A percentile compares a stretch with the other conserved stretches of the same genome.
Evolutionary conservation across 139 green algal species (phyloP).

Genomic region (Chlorella sp.): DNA sequence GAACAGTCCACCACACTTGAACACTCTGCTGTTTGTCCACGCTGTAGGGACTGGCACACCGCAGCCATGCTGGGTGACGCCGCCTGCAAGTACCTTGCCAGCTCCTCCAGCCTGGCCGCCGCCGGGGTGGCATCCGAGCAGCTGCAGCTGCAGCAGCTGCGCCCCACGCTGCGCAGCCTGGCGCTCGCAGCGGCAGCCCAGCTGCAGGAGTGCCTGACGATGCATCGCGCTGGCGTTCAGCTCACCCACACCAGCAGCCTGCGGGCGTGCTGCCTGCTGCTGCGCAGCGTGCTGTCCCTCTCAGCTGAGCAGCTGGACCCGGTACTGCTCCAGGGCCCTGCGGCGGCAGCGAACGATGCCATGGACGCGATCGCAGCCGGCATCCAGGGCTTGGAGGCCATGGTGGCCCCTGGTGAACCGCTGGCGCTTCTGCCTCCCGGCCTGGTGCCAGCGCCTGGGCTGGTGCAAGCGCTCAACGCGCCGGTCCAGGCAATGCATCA

Average conservation of each 20-base stretch:
- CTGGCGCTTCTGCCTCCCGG: not conserved
- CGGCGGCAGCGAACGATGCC: not conserved
- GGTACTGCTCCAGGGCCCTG: not conserved
- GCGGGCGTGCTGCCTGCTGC: constrained; percentile 21
- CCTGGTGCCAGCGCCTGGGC: too few species aligned
- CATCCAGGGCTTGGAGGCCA: too few species aligned
- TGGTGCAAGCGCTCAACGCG: too few species aligned
- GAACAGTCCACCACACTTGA: too few species aligned
- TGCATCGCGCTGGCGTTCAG: not conserved
- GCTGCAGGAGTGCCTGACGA: not conserved
- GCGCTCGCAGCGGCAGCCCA: not conserved
- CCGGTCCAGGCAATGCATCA: too few species aligned
- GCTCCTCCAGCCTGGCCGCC: not conserved
- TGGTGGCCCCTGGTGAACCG: not conserved
- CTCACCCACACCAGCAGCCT: constrained; percentile 13
- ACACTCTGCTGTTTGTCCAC: too few species aligned
- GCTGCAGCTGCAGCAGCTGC: constrained; percentile 1
- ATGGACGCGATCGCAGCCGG: too few species aligned
- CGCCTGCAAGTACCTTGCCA: not conserved
- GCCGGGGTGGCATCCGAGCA: not conserved
- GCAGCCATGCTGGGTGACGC: constrained; percentile 8
- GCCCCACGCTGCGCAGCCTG: constrained; percentile 7
- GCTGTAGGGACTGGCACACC: constrained; percentile 15
- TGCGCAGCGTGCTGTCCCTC: not conserved
- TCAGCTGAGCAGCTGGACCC: not conserved